Base-by-base conservation (phyloP, 1,139 yeast genomes). In the Entelexis paramagnoliae region DNA sequence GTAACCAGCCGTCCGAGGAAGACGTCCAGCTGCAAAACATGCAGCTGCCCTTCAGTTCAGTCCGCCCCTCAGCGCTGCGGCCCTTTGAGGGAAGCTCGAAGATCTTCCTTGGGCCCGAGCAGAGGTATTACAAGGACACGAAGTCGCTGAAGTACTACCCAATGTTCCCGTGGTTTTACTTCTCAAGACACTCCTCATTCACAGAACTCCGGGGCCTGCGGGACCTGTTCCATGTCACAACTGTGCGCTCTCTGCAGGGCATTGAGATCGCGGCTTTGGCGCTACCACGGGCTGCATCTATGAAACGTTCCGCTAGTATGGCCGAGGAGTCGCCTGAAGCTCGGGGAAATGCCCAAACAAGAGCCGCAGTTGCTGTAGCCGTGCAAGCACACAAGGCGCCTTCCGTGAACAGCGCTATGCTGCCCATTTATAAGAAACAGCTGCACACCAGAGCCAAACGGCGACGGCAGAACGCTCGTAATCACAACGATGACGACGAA, bases 161-260 rank as follows among this genome's bases (percentile, higher is more conserved):
- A 4, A 29, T 55, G 29, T 55, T 50, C 29, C 55, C 56, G 3
- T 52, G 54, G 52, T 56, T 54, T 44, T 63, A 72, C 28, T 78
- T 74, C 60, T 77, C 82, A 1, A 63, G 83, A 30, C 83, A 79
- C 57, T 76, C 82, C 1, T 76, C 81, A 0, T 75, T 68, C 54
- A 56, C 68, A 2, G 83, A 79, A 58, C 64, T 72, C 10, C 54
- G 66, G n/a, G 57, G 67, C 2, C 68, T 79, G 13, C 61, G 77
- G 0, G 36, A 44, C 11, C 11, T 51, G 28, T 50, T 56, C 30
- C 50, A 46, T 20, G 33, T 34, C 2, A 35, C 29, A 1, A 10
- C 39, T 1, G 57, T 59, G 24, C 46, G 51, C 3, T 54, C 60
- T 1, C 42, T 57, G 1, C 45, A 39, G 2, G 60, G 60, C 13